These are phyloP conservation scores for Exophiala viscosa DNA, from an alignment of 2,329 filamentous ascomycete species.

Conservation along the genomic window DNA sequence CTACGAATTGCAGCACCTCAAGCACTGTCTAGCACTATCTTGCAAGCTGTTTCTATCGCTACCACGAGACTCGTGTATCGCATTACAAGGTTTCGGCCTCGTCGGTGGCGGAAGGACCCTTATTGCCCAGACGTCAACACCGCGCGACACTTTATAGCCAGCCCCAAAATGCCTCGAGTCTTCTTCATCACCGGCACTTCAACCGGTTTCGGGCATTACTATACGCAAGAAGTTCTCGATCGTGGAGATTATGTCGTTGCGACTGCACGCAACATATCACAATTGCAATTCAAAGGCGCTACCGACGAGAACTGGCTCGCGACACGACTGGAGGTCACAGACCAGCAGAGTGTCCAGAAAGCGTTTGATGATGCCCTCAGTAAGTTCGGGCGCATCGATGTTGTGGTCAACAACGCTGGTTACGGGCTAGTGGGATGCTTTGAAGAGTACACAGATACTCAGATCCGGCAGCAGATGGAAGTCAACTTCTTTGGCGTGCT, in stretches of 20 bases:
- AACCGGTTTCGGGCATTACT: no score
- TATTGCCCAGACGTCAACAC: no score
- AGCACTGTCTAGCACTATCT: no score
- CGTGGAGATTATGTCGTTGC: neutral
- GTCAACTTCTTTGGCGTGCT: slow-evolving; percentile 26
- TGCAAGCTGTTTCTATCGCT: no score
- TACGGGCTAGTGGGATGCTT: slow-evolving; percentile 18
- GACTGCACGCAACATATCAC: neutral
- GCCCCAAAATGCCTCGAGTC: no score
- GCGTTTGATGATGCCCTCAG: neutral
- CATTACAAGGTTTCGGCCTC: no score
- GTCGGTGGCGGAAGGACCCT: no score
- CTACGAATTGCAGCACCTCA: no score
- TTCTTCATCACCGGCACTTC: no score
- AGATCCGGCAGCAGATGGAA: slow-evolving; percentile 17
- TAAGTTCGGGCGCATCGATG: slow-evolving; percentile 24
- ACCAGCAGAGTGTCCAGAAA: neutral
- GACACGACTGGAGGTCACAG: neutral
- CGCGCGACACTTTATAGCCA: no score
- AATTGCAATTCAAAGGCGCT: neutral
- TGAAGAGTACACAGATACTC: slow-evolving; percentile 24
- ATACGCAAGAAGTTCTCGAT: no score
- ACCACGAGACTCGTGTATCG: no score
- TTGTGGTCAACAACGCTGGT: slow-evolving; percentile 31
- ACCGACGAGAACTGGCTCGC: neutral